Base-by-base conservation (phyloP, 140 eudicot genomes). In the Flaveria floridana region DNA sequence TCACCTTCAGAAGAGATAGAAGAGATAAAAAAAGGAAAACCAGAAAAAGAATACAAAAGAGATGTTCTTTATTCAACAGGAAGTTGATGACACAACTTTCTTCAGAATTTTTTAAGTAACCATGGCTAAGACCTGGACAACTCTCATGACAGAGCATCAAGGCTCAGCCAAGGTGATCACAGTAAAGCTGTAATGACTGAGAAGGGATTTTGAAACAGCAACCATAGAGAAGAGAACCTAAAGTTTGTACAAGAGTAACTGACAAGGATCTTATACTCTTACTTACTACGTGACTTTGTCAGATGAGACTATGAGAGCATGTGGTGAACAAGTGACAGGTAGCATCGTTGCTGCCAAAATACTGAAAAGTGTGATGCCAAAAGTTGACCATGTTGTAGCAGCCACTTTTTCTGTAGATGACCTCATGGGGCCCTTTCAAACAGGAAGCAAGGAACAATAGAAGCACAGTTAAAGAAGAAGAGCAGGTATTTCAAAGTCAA, bases 381-480 rank as follows among this genome's bases (percentile, higher is more conserved):
- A 68, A 46, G 47, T 68, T 21, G 73, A 46, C n/a, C 58, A 44
- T 5, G 58, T 44, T 16, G 58, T 68, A 3, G 58, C 73, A 9
- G 42, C 1, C 20, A n/a, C 34, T 34, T 68, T 19, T 6, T 6
- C 73, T 13, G 37, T 68, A n/a, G 73, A 68, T 13, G 58, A 68
- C 2, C 19, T 68, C n/a, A 20, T 68, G 73, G 57, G 73, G 6
- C 47, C 73, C 6, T 46, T 68, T 2, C 57, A 19, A 68, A 42
- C 73, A 68, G 47, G 73, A 68, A 13, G 41, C 5, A 1, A 12
- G 73, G 9, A 44, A 44, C 37, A 68, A 68, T 7, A 44, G 41
- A 19, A 68, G 10, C 9, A 12, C 18, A 19, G 13, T 16, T 20
- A 21, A 5, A 34, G 41, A 12, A 21, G 62, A 69, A 14, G 74